Percentiles rank a stretch among this genome's conserved stretches.
These are phyloP conservation scores for Lasiodiplodia sp. DNA, from an alignment of 2,329 filamentous ascomycete genomes.

Conservation along the genomic window DNA sequence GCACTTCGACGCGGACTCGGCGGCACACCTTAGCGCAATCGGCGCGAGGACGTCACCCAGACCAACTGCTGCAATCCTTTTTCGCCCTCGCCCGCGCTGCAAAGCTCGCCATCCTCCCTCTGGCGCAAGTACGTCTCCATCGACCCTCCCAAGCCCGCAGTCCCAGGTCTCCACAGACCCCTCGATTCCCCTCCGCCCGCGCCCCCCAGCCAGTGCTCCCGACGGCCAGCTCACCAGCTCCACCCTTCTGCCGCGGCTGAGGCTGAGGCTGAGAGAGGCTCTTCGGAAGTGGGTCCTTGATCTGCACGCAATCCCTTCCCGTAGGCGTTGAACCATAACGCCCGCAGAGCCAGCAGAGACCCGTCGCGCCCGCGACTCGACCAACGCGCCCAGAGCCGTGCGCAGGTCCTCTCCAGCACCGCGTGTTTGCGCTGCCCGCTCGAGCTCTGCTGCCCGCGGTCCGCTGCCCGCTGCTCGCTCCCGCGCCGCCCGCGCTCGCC, in stretches of 20 bases:
- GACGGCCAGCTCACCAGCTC: conserved; percentile 16
- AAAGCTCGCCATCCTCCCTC: conserved; percentile 9
- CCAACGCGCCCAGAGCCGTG: conserved; percentile 2
- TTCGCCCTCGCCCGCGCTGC: conserved; percentile 26
- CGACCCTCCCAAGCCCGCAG: conserved; percentile 23
- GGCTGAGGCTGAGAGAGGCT: conserved; percentile 30
- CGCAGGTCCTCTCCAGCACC: background rate
- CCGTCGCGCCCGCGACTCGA: conserved; percentile 15
- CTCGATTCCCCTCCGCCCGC: conserved; percentile 10
- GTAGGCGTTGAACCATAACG: conserved; percentile 28
- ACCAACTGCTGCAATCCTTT: conserved; percentile 27
- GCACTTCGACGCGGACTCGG: conserved; percentile 27
- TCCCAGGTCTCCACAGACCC: conserved; percentile 16
- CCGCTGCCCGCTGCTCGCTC: conserved; percentile 11
- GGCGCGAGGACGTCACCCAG: conserved; percentile 25
- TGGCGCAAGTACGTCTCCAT: conserved; percentile 20
- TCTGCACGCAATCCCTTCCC: conserved; percentile 30
- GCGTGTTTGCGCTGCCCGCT: conserved; percentile 15
- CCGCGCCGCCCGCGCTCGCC: conserved; percentile 13
- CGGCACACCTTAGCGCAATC: conserved; percentile 26
- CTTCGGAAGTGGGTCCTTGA: conserved; percentile 29
- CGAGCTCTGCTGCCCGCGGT: background rate
- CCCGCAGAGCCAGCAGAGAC: conserved; percentile 15
- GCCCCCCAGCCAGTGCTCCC: background rate
- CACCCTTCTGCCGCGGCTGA: conserved; percentile 29